A percentile compares a stretch with the other conserved stretches of the same genome.
Conservation (phyloP, 2,329 filamentous ascomycete species). For the Didymella lethalis region DNA sequence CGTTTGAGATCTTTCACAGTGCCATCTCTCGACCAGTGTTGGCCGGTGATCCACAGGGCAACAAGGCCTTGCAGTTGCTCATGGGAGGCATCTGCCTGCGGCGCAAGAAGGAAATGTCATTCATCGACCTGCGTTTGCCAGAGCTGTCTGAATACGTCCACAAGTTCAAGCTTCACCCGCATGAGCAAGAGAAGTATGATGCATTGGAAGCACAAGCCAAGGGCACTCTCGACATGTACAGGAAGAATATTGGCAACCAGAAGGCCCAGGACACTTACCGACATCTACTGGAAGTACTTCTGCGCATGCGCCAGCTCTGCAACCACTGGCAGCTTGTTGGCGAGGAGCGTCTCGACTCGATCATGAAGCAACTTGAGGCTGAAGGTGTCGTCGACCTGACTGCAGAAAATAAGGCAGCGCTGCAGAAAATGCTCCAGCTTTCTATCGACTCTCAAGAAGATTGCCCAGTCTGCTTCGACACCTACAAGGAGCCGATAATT, state of each 20-base stretch:
- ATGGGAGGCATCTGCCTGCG: constrained; percentile 84
- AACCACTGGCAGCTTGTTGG: constrained; percentile 88
- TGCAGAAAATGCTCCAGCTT: constrained; percentile 78
- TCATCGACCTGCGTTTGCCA: constrained; percentile 81
- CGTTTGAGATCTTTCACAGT: constrained; percentile 75
- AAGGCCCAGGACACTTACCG: constrained; percentile 65
- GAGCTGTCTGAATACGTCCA: constrained; percentile 80
- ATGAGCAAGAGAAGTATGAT: constrained; percentile 81
- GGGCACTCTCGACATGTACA: constrained; percentile 70
- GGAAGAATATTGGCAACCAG: constrained; percentile 54
- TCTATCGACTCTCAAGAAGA: constrained; percentile 83
- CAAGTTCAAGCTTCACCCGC: constrained; percentile 73
- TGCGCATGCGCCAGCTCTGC: constrained; percentile 85
- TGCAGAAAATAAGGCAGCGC: constrained; percentile 72
- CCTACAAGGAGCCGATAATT: constrained; percentile 76
- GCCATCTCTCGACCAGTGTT: constrained; percentile 74
- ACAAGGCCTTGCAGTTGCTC: constrained; percentile 73
- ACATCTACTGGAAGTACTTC: constrained; percentile 78
- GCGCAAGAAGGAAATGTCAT: constrained; percentile 86
- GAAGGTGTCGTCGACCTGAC: constrained; percentile 74
- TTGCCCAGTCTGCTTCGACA: constrained; percentile 82
- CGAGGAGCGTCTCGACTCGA: constrained; percentile 71
- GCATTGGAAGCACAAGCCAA: constrained; percentile 75
- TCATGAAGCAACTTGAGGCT: constrained; percentile 73
- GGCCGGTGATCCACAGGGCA: constrained; percentile 64